Evolutionary conservation across 2,329 filamentous ascomycete genomes (phyloP), one percentile per base, ranked within the genome.

Genomic region (Chalara sp.): DNA sequence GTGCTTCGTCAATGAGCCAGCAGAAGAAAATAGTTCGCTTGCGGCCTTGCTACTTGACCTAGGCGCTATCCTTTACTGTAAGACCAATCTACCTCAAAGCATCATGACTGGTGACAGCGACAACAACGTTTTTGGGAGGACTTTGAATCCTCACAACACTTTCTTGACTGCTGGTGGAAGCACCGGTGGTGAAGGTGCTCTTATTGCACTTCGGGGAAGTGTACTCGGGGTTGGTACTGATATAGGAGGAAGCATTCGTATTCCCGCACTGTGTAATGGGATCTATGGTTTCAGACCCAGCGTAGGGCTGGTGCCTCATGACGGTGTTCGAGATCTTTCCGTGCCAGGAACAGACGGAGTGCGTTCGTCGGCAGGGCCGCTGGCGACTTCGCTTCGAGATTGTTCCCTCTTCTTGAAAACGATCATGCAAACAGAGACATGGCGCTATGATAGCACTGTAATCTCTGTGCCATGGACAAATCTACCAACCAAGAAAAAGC

Each of bases 51-150:
- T 72, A 3, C 10, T 8, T 6, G 37, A 46, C 30, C 21, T 88
- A 5, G 87, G 90, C 30, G 89, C 90, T 1, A 78, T 96, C 1
- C 90, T 90, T 0, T 95, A 95, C 65, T 89, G 90, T 59, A 96
- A 96, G 74, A 96, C 91, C 0, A 92, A 91, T 89, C 90, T 33
- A 84, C 91, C 61, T 5, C 58, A 60, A 41, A 58, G 50, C n/a
- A 48, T 64, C 32, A 65, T 61, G 56, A 56, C 63, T 45, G 60
- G 60, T 11, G 69, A 72, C 32, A 68, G 65, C 2, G 54, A 68
- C n/a, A 72, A 72, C 49, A 71, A 72, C 55, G 59, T 73, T 7
- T 70, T 71, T 43, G 69, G 70, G 2, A 60, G 69, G 11, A 68
- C 67, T 1, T 53, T 69, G 21, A 73, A 73, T 51, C 71, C 71